These are phyloP conservation scores for Fraxinus dipetala DNA, from an alignment of 305 asterid genomes.

Conservation along the genomic window DNA sequence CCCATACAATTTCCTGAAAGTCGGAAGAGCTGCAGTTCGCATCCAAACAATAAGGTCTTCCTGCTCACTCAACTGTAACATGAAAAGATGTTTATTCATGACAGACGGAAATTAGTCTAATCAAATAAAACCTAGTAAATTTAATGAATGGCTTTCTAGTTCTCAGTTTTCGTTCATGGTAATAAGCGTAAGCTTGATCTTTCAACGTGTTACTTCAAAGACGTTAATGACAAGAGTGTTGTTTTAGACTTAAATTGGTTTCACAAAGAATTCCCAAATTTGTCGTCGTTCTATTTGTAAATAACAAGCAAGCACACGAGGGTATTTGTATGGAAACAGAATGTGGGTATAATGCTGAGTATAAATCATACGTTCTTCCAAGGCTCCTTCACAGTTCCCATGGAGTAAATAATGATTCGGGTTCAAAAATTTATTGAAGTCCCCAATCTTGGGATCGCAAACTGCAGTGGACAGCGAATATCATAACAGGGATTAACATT, in stretches of 20 bases:
- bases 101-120: conserved; percentile 4
- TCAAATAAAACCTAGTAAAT: not conserved
- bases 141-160: not conserved
- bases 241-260: not conserved
- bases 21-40: conserved; percentile 95
- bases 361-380: not conserved
- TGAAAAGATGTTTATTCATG: conserved; percentile 14
- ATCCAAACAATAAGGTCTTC: conserved; percentile 94
- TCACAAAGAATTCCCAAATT: not conserved
- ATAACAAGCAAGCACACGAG: not conserved
- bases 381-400: not conserved
- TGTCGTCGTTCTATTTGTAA: not conserved
- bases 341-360: not conserved
- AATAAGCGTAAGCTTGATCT: not conserved
- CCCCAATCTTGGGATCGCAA: not conserved
- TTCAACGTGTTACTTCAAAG: not conserved
- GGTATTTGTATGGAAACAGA: not conserved
- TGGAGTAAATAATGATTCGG: not conserved
- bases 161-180: not conserved
- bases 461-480: not conserved
- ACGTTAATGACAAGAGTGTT: not conserved
- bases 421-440: not conserved
- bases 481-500: not conserved
- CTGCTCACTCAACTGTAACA: conserved; percentile 66
- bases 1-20: conserved; percentile 83